Evolutionary conservation across 2,329 filamentous ascomycete species (phyloP), one percentile per base, ranked within the genome.

Genomic region (Sporothrix humicola): DNA sequence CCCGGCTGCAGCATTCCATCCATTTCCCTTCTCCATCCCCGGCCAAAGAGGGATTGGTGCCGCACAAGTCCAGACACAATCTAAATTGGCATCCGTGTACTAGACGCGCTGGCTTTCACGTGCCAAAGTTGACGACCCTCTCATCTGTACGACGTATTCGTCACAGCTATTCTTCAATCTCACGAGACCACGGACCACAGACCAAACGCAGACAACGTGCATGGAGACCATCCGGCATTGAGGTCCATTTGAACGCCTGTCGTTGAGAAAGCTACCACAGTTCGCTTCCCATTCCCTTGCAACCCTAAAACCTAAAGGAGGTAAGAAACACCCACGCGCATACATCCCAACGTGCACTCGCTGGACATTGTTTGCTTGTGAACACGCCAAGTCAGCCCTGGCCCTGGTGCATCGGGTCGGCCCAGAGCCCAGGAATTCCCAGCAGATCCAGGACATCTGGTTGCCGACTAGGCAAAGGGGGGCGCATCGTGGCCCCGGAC

Each of bases 371-470:
- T 63, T 12, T 71, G 69, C 69, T 71, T 61, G 69, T 71, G 56
- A 71, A 48, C 23, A 17, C 23, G n/a, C 37, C 37, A 59, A 37
- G 37, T 26, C 66, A 58, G 31, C 69, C 54, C 69, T 46, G 56
- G 20, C 42, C 54, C 54, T 71, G 42, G 42, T 58, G 42, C 12
- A 26, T 63, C 54, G 69, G 56, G 54, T 63, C 69, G 69, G 69
- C 54, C 69, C 54, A 20, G 69, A 26, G 23, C 54, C 69, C 54
- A 20, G 69, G 13, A 15, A 48, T 10, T 20, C 44, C 37, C n/a
- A 20, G n/a, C 26, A 66, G 42, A 63, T 63, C 42, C 17, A 63
- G 23, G 10, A 63, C 15, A 46, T n/a, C 61, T 10, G n/a, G 42
- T 2, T 20, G 23, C n/a, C 15, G 15, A 48, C 61, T 48, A 46